Evolutionary conservation across 1,284 basidiomycete species (phyloP).

Genomic region (Melampsora larici-populina): DNA sequence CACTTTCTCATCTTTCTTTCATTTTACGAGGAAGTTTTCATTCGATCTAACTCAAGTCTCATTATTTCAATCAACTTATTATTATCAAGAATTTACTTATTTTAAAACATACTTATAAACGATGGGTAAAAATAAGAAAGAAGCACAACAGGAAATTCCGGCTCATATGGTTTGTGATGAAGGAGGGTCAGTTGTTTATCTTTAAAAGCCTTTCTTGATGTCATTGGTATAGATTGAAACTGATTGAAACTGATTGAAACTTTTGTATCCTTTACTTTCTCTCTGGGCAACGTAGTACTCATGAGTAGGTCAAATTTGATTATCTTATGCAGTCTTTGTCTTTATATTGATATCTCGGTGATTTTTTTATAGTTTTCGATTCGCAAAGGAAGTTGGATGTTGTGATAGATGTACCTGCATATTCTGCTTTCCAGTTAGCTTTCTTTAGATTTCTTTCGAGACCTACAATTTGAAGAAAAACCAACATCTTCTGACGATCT

Average conservation of each 20-base stretch:
- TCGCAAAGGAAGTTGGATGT: conserved; percentile 5
- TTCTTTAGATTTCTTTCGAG: neutral
- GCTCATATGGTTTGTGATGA: conserved; percentile 40
- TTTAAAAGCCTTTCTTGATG: neutral
- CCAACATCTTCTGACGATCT: too few species aligned
- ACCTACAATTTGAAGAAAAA: neutral
- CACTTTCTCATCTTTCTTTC: too few species aligned
- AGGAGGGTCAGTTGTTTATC: conserved; percentile 32
- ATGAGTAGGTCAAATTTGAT: conserved; percentile 5
- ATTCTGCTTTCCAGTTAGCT: conserved; percentile 35
- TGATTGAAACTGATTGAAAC: too few species aligned
- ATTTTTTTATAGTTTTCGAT: conserved; percentile 10
- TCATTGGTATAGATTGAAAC: neutral
- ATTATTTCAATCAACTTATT: too few species aligned
- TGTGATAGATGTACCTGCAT: conserved; percentile 30
- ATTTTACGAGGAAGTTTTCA: too few species aligned
- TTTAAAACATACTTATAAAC: neutral
- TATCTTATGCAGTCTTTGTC: neutral
- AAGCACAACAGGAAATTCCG: neutral
- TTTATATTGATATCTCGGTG: neutral
- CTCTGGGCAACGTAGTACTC: neutral
- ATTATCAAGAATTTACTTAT: too few species aligned
- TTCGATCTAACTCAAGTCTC: too few species aligned
- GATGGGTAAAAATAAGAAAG: conserved; percentile 27
- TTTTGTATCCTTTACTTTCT: neutral